phyloP scores from a whole-genome alignment of 768 basidiomycete species.

The Trametes coccinea region DNA sequence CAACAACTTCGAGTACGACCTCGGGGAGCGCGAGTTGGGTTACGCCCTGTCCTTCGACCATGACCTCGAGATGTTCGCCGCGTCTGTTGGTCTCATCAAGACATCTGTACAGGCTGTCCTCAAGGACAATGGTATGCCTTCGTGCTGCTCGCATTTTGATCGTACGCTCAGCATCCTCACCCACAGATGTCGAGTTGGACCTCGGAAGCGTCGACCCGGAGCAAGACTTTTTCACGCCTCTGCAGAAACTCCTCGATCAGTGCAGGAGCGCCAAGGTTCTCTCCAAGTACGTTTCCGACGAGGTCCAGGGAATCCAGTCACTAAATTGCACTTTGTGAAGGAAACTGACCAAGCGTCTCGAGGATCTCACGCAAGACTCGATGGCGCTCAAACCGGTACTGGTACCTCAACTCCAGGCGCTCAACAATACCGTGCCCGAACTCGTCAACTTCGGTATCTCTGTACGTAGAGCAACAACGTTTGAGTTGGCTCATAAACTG shows the following conservation, averaged over 20 bases:
- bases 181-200: conserved; percentile 69
- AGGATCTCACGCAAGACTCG: conserved; percentile 73
- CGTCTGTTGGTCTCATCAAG: conserved; percentile 87
- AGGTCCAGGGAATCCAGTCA: not conserved
- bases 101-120: conserved; percentile 75
- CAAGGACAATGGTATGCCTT: conserved; percentile 68
- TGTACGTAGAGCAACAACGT: conserved; percentile 41
- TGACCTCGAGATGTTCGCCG: conserved; percentile 92
- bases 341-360: conserved; percentile 84
- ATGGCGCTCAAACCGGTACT: conserved; percentile 71
- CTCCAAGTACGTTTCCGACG: conserved; percentile 55
- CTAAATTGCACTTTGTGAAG: conserved; percentile 41
- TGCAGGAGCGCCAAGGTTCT: conserved; percentile 78
- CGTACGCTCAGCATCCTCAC: not conserved
- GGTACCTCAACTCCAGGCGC: conserved; percentile 66
- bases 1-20: conserved; percentile 75
- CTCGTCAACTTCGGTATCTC: conserved; percentile 91
- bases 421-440: conserved; percentile 75
- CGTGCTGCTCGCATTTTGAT: not conserved
- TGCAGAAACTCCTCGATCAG: conserved; percentile 80
- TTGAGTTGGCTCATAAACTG: not conserved
- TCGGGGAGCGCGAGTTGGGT: conserved; percentile 88
- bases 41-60: conserved; percentile 80
- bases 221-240: conserved; percentile 74
- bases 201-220: conserved; percentile 75